Evolutionary conservation across 805 yeast species (phyloP), one percentile per base, ranked within the genome.

Genomic region (Pichia cephalocereana): DNA sequence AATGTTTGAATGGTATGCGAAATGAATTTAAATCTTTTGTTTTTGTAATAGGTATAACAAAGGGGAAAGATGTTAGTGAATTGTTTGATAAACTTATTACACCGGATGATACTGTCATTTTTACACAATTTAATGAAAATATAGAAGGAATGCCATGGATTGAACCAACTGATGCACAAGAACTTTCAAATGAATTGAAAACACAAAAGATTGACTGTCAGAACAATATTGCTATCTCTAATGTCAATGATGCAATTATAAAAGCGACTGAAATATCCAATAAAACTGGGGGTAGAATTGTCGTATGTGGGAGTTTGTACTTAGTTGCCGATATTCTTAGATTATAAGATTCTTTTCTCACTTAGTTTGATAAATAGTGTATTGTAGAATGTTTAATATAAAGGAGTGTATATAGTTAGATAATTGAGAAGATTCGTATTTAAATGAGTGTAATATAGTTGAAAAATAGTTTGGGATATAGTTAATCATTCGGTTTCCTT

Each of bases 81-180:
- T 63, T 89, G 19, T 63, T 86, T 31, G 73, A 76, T 18, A 63
- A 87, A 2, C 60, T 85, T 4, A 40, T 45, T 2, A 61, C 62
- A 8, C 57, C 68, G 1, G 59, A 64, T 0, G 96, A 89, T 57
- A 62, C 67, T 3, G 75, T 90, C 0, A 65, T 83, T 1, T 73
- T 82, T 0, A 80, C 91, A 0, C 60, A 69, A 32, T 93, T 90
- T 61, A 75, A 80, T 2, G 57, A 67, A 1, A 54, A 52, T 2
- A 91, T 95, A 0, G 90, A 83, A 14, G 83, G 87, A 0, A 93
- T 93, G 99, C 96, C 98, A 0, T 93, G 98, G 98, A 80, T 93
- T 6, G 58, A 70, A 40, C 67, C 90, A 1, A 71, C 70, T 52
- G 57, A 60, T 5, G 58, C 69, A 0, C 56, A 49, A 2, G 66